phyloP scores from a whole-genome alignment of 129 eudicot species.

The Artemisia tridentata region DNA sequence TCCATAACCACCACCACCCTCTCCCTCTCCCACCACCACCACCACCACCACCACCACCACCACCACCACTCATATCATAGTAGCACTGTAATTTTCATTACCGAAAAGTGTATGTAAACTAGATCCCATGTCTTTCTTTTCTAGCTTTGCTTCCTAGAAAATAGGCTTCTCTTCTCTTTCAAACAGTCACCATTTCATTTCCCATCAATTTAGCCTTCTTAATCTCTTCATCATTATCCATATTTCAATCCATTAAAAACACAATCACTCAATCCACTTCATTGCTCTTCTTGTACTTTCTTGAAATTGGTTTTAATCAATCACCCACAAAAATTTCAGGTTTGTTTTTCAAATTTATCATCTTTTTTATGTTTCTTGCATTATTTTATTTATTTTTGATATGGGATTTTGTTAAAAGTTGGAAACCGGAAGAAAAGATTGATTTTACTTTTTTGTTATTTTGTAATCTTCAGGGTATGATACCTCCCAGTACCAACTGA shows the following conservation, averaged over 20 bases:
- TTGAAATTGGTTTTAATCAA: neutral
- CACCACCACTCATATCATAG: too few relatives aligned
- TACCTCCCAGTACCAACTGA: too few relatives aligned
- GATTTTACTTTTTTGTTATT: too few relatives aligned
- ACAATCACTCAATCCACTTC: too few relatives aligned
- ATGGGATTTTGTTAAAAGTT: neutral
- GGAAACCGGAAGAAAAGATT: slow-evolving; percentile 13
- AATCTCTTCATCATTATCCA: neutral
- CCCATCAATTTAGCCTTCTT: slow-evolving; percentile 8
- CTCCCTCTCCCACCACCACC: too few relatives aligned
- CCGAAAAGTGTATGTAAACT: too few relatives aligned
- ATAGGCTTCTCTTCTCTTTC: slow-evolving; percentile 9
- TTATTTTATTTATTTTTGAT: neutral
- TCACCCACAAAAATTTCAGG: slow-evolving; percentile 26
- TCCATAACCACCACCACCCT: too few relatives aligned
- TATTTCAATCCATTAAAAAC: too few relatives aligned
- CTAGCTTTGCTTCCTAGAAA: slow-evolving; percentile 33
- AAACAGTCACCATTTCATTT: slow-evolving; percentile 17
- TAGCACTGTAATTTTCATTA: too few relatives aligned
- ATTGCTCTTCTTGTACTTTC: neutral
- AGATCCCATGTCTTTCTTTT: slow-evolving; percentile 1
- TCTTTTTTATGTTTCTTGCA: neutral
- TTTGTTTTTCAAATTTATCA: slow-evolving; percentile 1
- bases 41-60: too few relatives aligned
- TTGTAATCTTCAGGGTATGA: too few relatives aligned